These are phyloP conservation scores for Pistacia vera DNA, from an alignment of 345 rosid genomes.

Conservation along the genomic window DNA sequence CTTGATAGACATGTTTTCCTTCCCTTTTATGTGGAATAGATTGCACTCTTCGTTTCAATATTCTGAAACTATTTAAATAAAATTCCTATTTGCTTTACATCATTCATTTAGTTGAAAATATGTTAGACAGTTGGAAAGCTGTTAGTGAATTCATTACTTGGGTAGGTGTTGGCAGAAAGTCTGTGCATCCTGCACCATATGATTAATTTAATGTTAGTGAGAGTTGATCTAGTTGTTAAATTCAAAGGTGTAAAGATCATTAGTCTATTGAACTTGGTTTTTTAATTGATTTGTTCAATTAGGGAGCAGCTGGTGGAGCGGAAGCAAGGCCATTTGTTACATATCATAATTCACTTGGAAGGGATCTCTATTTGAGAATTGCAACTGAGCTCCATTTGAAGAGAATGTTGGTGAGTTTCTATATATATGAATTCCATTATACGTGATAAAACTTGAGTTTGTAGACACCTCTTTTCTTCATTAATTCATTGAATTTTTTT, in stretches of 20 bases:
- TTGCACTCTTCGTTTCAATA: background rate
- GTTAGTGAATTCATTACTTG: background rate
- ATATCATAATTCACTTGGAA: constrained; percentile 89
- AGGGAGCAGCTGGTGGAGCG: constrained; percentile 99
- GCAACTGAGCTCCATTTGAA: constrained; percentile 98
- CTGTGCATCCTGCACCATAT: background rate
- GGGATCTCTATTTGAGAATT: constrained; percentile 89
- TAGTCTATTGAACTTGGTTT: constrained; percentile 25
- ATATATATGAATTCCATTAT: background rate
- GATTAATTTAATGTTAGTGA: too few species aligned
- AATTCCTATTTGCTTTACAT: background rate
- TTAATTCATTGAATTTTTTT: background rate
- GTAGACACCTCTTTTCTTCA: background rate
- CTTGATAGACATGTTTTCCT: background rate
- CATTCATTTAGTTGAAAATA: background rate
- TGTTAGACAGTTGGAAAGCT: background rate
- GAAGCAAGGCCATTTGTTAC: constrained; percentile 98
- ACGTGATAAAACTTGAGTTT: background rate
- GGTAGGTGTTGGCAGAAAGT: background rate
- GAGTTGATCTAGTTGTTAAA: background rate
- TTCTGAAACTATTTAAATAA: background rate
- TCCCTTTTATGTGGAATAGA: background rate
- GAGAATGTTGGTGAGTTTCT: constrained; percentile 84
- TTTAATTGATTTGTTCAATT: constrained; percentile 47
- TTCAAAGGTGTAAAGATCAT: background rate